Percentiles rank a stretch among this genome's conserved stretches.
Conservation (phyloP, 139 green algal species). For the Eudorina sp. region DNA sequence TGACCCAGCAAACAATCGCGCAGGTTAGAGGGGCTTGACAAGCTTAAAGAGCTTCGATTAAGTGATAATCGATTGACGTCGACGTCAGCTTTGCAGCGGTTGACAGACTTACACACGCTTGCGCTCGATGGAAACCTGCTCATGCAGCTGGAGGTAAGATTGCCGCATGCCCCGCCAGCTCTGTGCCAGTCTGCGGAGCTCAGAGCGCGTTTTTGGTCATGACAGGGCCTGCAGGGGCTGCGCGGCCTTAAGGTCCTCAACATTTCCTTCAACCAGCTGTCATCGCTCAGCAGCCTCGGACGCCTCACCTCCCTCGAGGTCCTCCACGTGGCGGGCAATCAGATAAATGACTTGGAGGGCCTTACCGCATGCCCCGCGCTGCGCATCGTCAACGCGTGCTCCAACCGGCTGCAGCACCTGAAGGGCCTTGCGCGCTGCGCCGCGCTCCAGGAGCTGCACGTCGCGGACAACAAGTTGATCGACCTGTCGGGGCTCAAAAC, state of each 20-base stretch:
- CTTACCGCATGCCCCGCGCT: slow-evolving; percentile 27
- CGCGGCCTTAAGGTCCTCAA: slow-evolving; percentile 53
- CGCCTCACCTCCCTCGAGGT: slow-evolving; percentile 46
- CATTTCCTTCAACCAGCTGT: slow-evolving; percentile 51
- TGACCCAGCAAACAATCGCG: neutral
- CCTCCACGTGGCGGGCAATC: slow-evolving; percentile 45
- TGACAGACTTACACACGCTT: slow-evolving; percentile 35
- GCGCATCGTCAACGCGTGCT: slow-evolving; percentile 24
- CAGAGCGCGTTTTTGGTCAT: neutral
- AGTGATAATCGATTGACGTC: slow-evolving; percentile 16
- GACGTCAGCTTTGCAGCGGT: neutral
- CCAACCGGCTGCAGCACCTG: slow-evolving; percentile 48
- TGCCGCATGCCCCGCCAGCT: too few relatives aligned
- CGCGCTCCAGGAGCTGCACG: slow-evolving; percentile 53
- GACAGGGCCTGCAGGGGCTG: slow-evolving; percentile 50
- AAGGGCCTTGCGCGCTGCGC: slow-evolving; percentile 52
- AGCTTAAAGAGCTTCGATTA: slow-evolving; percentile 25
- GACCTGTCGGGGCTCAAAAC: slow-evolving; percentile 53
- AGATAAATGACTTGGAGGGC: slow-evolving; percentile 39
- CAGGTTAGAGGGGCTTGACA: slow-evolving; percentile 38
- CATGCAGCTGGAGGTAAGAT: slow-evolving; percentile 12
- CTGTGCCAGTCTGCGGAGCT: neutral
- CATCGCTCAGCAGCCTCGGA: slow-evolving; percentile 41
- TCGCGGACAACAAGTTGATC: slow-evolving; percentile 52
- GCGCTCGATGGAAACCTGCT: slow-evolving; percentile 40